Conservation (phyloP, 177 flowering plant species). For the Vitis hybrid region DNA sequence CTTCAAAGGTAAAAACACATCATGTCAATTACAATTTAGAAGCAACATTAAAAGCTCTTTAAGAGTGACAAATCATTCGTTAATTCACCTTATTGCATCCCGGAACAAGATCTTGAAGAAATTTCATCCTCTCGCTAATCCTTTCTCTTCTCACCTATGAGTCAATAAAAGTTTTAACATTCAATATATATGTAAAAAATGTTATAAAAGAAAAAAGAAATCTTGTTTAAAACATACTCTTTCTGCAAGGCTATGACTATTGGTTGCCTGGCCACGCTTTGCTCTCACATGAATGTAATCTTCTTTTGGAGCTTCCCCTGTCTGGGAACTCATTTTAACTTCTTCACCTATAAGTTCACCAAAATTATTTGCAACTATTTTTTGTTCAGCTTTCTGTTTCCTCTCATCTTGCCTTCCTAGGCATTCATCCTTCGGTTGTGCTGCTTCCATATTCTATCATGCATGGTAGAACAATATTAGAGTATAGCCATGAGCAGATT, state of each 20-base stretch:
- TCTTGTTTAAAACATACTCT: constrained; percentile 1
- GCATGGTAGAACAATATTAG: not conserved
- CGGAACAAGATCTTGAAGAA: constrained; percentile 6
- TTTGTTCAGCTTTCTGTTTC: constrained; percentile 1
- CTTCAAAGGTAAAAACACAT: not conserved
- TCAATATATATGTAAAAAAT: not conserved
- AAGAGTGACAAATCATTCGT: not conserved
- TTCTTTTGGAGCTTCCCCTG: constrained; percentile 5
- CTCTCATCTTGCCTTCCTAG: not conserved
- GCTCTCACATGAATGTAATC: constrained; percentile 15
- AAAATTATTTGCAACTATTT: not conserved
- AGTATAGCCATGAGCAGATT: not conserved
- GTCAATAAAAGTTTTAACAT: not conserved
- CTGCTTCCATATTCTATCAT: not conserved
- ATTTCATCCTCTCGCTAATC: constrained; percentile 8
- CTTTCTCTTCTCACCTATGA: constrained; percentile 6
- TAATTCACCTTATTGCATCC: constrained; percentile 9
- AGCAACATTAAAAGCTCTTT: not conserved
- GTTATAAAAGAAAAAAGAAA: not conserved
- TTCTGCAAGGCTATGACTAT: constrained; percentile 13
- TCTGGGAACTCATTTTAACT: constrained; percentile 1
- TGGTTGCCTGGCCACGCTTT: constrained; percentile 10
- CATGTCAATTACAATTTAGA: not conserved
- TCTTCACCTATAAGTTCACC: not conserved
- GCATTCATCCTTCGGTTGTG: not conserved